Evolutionary conservation across 306 rosid genomes (phyloP), one percentile per base, ranked within the genome.

Genomic region (Vigna trinervia): DNA sequence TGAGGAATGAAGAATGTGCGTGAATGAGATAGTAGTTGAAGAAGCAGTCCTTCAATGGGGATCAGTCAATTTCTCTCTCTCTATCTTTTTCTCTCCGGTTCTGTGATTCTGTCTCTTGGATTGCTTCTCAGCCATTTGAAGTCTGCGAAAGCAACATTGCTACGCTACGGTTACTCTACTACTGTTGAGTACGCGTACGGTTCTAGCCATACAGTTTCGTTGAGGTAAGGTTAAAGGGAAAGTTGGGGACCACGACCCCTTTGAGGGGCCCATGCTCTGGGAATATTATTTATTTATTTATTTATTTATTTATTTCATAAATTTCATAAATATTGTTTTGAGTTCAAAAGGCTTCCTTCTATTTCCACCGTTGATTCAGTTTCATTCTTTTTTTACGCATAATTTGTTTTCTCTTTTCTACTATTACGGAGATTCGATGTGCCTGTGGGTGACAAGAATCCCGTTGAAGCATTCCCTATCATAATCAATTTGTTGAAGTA

Each of bases 81-180:
- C 39, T 19, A 17, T 72, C 74, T 65, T 59, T 74, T 1, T 60
- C 69, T 74, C 80, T 74, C 51, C 51, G 36, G 38, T 78, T 61
- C 78, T 70, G 79, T 80, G 80, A 19, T 70, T 88, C 79, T 74
- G 83, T 66, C 64, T 61, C 58, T 71, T 80, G 41, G 83, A 80
- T 82, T 82, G 84, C 76, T 87, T 85, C 80, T 57, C 83, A 77
- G 64, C 86, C 87, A 86, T 86, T 87, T 87, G 87, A 89, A 90
- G 96, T 83, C 45, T 48, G 83, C 67, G 85, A 89, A 91, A 91
- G 93, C 92, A 81, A 89, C 88, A 85, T 87, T 53, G 84, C 82
- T 83, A 80, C 64, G 60, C 53, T 82, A 82, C 78, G 69, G 76
- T 69, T 82, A 78, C 78, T 61, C 30, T 54, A 63, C 75, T 53